Base-by-base conservation (phyloP, 2,329 filamentous ascomycete species). In the Colletotrichum brevisporum region DNA sequence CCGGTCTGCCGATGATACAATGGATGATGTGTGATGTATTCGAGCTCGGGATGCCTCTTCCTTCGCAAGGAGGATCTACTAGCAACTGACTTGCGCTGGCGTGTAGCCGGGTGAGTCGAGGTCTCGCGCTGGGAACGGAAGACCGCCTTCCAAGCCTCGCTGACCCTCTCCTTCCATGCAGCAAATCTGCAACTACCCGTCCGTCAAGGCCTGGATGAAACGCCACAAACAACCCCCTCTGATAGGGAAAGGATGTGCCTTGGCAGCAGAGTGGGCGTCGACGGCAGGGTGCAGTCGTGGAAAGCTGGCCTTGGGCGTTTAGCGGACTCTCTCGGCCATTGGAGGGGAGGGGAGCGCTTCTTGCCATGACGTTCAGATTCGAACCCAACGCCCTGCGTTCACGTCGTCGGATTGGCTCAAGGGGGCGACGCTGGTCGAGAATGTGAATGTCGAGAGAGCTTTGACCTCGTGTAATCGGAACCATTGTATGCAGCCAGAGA, bases 101-200 rank as follows among this genome's bases (percentile, higher is more conserved):
- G 53, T 67, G 56, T 60, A 47, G 39, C 63, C 54, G 54, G 50
- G 50, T 48, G n/a, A 50, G 54, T 67, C 63, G 67, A 71, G 54
- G 67, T 57, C 63, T 53, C 47, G 45, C 24, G 41, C 43, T 36
- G 50, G 55, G 67, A 57, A 62, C 50, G 53, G 61, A 63, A 56
- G 62, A 63, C 43, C 51, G 56, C n/a, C 51, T 69, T 63, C 67
- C 65, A 71, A 64, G 67, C 71, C 66, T 73, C 74, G 74, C 75
- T 74, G 76, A 75, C 72, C 45, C 75, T 77, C 76, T 76, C 78
- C 76, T 78, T 78, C 78, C 76, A 81, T 81, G 82, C 81, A 81
- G 80, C 76, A 80, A 74, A 75, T 75, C 82, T 86, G 84, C 84
- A 85, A 76, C 77, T 79, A 85, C 76, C 84, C 84, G 84, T 76